Conservation (phyloP, 345 rosid species). For the Aegle marmelos region DNA sequence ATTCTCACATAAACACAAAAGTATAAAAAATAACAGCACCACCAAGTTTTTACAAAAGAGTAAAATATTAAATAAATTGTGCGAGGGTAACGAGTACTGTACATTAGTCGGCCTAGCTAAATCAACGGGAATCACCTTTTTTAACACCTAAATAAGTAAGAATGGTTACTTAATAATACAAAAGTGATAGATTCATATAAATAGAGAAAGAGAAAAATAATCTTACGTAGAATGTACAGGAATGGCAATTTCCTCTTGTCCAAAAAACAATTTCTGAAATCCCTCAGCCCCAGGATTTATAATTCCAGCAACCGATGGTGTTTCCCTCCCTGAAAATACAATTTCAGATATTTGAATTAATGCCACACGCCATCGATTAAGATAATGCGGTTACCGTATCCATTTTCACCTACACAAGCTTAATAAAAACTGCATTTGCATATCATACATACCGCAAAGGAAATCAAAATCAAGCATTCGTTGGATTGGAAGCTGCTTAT, state of each 20-base stretch:
- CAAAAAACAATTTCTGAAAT: conserved; percentile 96
- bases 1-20: background rate
- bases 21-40: too few species aligned
- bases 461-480: conserved; percentile 99
- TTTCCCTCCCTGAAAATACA: conserved; percentile 65
- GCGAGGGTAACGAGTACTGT: background rate
- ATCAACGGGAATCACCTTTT: background rate
- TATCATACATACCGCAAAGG: conserved; percentile 65
- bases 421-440: background rate
- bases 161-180: background rate
- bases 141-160: background rate
- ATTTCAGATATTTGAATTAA: background rate
- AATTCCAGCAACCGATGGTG: conserved; percentile 96
- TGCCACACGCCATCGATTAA: conserved; percentile 3
- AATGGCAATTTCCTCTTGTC: conserved; percentile 98
- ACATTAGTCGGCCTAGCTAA: background rate
- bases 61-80: background rate
- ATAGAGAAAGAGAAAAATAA: conserved; percentile 2
- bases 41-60: background rate
- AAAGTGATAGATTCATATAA: background rate
- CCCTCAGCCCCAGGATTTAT: conserved; percentile 95
- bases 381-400: background rate
- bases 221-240: conserved; percentile 88
- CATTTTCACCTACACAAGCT: background rate
- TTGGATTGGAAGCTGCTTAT: conserved; percentile 93